Conservation (phyloP, 768 basidiomycete species). For the Ramaria sp. region DNA sequence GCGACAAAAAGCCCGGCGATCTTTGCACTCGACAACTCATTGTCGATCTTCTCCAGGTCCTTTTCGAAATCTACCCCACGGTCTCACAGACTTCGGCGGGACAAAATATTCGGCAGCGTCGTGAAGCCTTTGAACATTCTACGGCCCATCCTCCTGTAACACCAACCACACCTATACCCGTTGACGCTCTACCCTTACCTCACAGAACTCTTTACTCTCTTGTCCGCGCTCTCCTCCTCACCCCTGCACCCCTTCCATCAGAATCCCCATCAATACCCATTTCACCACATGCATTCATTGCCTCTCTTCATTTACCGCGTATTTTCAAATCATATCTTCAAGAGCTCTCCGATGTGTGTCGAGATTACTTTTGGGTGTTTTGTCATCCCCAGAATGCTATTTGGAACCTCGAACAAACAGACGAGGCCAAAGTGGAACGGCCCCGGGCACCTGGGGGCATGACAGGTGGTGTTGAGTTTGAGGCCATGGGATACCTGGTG, state of each 20-base stretch:
- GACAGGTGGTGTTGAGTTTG: slow-evolving; percentile 97
- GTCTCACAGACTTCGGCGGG: slow-evolving; percentile 50
- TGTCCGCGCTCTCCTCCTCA: slow-evolving; percentile 65
- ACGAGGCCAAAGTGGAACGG: slow-evolving; percentile 77
- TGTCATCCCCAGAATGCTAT: slow-evolving; percentile 91
- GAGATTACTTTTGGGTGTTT: slow-evolving; percentile 96
- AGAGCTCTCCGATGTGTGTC: slow-evolving; percentile 80
- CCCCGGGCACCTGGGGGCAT: slow-evolving; percentile 94
- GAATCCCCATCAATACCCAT: slow-evolving; percentile 51
- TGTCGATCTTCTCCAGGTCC: slow-evolving; percentile 70
- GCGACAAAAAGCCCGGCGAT: slow-evolving; percentile 98
- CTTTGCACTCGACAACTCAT: slow-evolving; percentile 84
- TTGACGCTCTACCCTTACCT: slow-evolving; percentile 56
- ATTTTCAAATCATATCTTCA: slow-evolving; percentile 75
- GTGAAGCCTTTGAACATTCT: slow-evolving; percentile 4
- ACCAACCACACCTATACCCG: slow-evolving; percentile 41
- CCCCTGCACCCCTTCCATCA: slow-evolving; percentile 51
- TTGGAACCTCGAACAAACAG: slow-evolving; percentile 77
- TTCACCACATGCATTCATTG: slow-evolving; percentile 77
- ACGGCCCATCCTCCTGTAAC: slow-evolving; percentile 11
- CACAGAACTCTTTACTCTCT: slow-evolving; percentile 67
- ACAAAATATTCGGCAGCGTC: slow-evolving; percentile 2
- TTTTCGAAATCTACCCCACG: slow-evolving; percentile 83
- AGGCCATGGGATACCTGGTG: slow-evolving; percentile 94
- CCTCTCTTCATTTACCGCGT: slow-evolving; percentile 51